These are phyloP conservation scores for Oryza meridionalis DNA, from an alignment of 176 grass and related monocot genomes.

Conservation along the genomic window DNA sequence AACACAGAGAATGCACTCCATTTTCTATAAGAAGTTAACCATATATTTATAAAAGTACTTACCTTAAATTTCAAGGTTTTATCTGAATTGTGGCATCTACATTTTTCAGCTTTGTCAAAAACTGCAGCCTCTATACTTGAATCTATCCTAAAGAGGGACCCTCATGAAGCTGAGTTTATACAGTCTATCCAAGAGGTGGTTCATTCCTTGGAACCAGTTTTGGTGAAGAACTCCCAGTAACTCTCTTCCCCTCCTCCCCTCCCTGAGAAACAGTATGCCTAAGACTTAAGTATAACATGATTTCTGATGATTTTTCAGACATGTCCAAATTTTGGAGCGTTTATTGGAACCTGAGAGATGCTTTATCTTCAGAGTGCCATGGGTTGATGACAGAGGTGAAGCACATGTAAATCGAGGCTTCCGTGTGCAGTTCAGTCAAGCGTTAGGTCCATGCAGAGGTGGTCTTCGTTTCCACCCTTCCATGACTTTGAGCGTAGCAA, in stretches of 20 bases:
- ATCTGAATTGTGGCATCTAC: slow-evolving; percentile 43
- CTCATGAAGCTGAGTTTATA: slow-evolving; percentile 95
- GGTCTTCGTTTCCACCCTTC: slow-evolving; percentile 97
- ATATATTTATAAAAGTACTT: background rate
- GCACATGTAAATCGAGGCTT: slow-evolving; percentile 92
- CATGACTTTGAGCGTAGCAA: slow-evolving; percentile 94
- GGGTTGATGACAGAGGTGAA: slow-evolving; percentile 93
- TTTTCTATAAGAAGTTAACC: no score
- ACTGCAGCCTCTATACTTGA: slow-evolving; percentile 92
- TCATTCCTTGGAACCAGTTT: slow-evolving; percentile 94
- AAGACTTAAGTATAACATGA: slow-evolving; percentile 33
- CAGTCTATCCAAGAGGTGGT: slow-evolving; percentile 93
- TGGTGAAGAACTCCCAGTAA: slow-evolving; percentile 92
- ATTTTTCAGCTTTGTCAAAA: slow-evolving; percentile 90
- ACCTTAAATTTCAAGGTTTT: slow-evolving; percentile 35
- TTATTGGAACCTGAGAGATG: slow-evolving; percentile 93
- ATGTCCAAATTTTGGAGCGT: slow-evolving; percentile 92
- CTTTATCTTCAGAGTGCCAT: slow-evolving; percentile 97
- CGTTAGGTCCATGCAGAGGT: slow-evolving; percentile 91
- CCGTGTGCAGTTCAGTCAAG: slow-evolving; percentile 94
- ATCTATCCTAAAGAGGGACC: slow-evolving; percentile 85
- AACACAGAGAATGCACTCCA: background rate
- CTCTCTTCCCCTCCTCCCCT: background rate
- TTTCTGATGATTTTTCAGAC: slow-evolving; percentile 62
- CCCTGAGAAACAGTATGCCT: slow-evolving; percentile 21